Conservation (phyloP, 2,329 filamentous ascomycete species). For the Coniella lustricola region DNA sequence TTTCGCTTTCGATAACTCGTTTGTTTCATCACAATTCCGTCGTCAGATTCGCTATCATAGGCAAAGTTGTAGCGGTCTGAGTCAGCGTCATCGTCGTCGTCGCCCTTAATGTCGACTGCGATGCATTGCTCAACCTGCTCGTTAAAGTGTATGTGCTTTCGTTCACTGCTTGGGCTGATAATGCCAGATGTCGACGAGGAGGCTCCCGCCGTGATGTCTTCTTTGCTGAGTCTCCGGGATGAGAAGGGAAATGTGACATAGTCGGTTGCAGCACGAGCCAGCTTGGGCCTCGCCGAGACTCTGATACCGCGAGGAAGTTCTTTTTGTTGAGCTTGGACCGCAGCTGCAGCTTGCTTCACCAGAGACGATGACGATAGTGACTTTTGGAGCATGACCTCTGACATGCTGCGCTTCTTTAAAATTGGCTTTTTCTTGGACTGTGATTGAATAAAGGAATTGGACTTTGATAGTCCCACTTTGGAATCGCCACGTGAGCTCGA, state of each 20-base stretch:
- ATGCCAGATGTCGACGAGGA: slow-evolving; percentile 67
- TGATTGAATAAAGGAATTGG: slow-evolving; percentile 56
- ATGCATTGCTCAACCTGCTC: slow-evolving; percentile 95
- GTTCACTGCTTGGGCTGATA: slow-evolving; percentile 55
- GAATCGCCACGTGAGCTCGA: slow-evolving; percentile 21
- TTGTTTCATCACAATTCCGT: slow-evolving; percentile 77
- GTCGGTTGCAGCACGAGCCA: slow-evolving; percentile 62
- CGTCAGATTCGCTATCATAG: slow-evolving; percentile 61
- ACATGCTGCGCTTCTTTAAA: slow-evolving; percentile 93
- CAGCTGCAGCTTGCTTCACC: slow-evolving; percentile 80
- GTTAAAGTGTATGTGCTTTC: slow-evolving; percentile 92
- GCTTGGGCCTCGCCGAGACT: slow-evolving; percentile 42
- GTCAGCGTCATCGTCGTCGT: slow-evolving; percentile 60
- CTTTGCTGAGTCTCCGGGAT: slow-evolving; percentile 52
- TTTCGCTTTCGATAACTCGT: slow-evolving; percentile 51
- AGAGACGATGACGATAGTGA: slow-evolving; percentile 84
- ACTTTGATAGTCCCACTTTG: slow-evolving; percentile 43
- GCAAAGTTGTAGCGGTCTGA: slow-evolving; percentile 36
- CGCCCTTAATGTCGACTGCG: slow-evolving; percentile 79
- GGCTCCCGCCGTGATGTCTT: slow-evolving; percentile 57
- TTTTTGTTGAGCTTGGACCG: slow-evolving; percentile 74
- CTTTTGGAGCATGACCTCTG: slow-evolving; percentile 85
- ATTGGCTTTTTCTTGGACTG: slow-evolving; percentile 74
- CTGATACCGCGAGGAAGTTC: slow-evolving; percentile 33
- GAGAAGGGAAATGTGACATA: slow-evolving; percentile 59